These are phyloP conservation scores for Corynascus novoguineensis DNA, from an alignment of 495 filamentous ascomycete species.

Conservation along the genomic window DNA sequence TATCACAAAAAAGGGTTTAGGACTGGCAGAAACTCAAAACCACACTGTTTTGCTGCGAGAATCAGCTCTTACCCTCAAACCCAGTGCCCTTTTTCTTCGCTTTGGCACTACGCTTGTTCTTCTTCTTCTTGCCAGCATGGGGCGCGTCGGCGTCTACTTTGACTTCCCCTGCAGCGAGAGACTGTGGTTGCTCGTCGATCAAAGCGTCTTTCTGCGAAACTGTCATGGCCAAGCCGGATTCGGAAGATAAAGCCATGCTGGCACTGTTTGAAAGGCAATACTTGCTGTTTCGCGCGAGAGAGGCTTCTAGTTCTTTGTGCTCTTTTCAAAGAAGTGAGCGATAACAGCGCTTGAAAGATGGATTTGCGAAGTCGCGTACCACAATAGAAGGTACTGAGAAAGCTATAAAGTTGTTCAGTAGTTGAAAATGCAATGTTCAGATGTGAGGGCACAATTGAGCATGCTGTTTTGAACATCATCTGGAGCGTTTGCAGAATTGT, in stretches of 20 bases:
- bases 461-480: too few species aligned
- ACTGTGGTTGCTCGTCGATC: background rate
- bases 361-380: too few species aligned
- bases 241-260: slow-evolving; percentile 11
- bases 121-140: slow-evolving; percentile 24
- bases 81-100: slow-evolving; percentile 35
- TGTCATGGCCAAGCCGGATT: background rate
- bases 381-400: too few species aligned
- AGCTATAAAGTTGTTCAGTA: too few species aligned
- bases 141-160: background rate
- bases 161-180: background rate
- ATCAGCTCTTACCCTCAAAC: slow-evolving; percentile 38
- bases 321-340: too few species aligned
- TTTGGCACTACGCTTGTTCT: slow-evolving; percentile 17
- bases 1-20: slow-evolving; percentile 17
- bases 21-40: background rate
- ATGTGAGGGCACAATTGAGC: too few species aligned
- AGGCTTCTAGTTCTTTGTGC: too few species aligned
- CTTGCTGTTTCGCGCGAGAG: too few species aligned
- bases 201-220: background rate
- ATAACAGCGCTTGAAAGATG: too few species aligned
- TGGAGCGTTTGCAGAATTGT: too few species aligned
- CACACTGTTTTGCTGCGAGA: background rate
- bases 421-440: too few species aligned
- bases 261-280: background rate